Conservation (phyloP, 1,284 basidiomycete genomes). For the Taiwanofungus camphoratus region DNA sequence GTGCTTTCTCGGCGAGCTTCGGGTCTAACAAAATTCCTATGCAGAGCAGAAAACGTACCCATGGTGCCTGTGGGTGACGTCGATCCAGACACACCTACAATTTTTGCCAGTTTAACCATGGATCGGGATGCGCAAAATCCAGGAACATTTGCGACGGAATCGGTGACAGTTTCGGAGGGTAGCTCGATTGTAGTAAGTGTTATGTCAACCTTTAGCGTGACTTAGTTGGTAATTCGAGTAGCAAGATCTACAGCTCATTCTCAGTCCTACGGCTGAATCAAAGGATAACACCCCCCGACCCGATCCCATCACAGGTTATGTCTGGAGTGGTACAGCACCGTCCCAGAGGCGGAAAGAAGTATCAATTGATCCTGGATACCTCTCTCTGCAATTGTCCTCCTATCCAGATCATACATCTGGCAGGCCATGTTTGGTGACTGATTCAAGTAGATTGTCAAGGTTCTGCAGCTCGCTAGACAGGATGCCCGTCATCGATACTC, state of each 20-base stretch:
- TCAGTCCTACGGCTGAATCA: constrained; percentile 1
- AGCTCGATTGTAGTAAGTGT: not conserved
- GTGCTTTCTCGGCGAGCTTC: constrained; percentile 85
- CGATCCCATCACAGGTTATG: constrained; percentile 71
- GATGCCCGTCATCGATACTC: constrained; percentile 94
- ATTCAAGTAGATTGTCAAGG: constrained; percentile 44
- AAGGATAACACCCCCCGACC: constrained; percentile 24
- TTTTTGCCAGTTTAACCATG: constrained; percentile 72
- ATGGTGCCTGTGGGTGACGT: constrained; percentile 80
- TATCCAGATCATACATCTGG: constrained; percentile 62
- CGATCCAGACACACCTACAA: constrained; percentile 67
- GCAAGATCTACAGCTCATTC: not conserved
- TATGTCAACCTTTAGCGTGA: not conserved
- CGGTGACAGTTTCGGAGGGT: not conserved
- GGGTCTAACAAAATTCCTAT: constrained; percentile 85
- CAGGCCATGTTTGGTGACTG: constrained; percentile 45
- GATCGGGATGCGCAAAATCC: constrained; percentile 36
- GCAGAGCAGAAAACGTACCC: constrained; percentile 87
- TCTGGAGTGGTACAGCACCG: constrained; percentile 81
- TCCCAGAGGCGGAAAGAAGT: constrained; percentile 86
- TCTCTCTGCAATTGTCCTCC: constrained; percentile 83
- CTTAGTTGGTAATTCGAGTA: not conserved
- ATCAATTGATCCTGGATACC: constrained; percentile 80
- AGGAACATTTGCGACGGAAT: not conserved
- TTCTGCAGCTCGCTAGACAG: constrained; percentile 75